Evolutionary conservation across 108 stramenopile genomes (phyloP), one percentile per base, ranked within the genome.

Genomic region (Nitzschia sp.): DNA sequence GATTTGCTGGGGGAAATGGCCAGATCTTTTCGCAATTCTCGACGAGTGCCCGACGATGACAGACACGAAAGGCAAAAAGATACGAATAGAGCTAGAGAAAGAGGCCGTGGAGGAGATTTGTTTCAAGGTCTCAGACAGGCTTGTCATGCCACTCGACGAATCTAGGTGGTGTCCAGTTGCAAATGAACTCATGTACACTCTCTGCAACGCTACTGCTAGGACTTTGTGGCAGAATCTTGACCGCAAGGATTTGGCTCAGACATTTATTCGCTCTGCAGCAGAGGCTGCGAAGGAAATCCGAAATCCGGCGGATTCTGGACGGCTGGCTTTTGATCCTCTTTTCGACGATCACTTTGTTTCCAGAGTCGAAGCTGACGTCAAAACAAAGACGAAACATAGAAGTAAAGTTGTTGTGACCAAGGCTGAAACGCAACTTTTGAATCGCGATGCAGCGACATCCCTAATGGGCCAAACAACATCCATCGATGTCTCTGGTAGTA

Each of bases 91-190:
- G 13, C 53, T 76, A 6, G 32, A 58, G 28, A 27, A 22, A 8
- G 83, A 84, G 52, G 31, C 53, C 3, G 58, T 71, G 1, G 79
- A 80, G 41, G 80, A 84, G 28, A 58, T 74, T 44, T 79, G 58
- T 45, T 80, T 72, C 29, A 17, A 30, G 8, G 41, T 78, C 21
- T 45, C 32, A 3, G 27, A 41, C 0, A 28, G 27, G 3, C 34
- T 80, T 34, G 26, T 38, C 6, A 53, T 46, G 32, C 83, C 83
- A 11, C 52, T 80, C 41, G 35, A 71, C 38, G 74, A 64, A 33
- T 19, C 61, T 2, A 22, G 78, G 21, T 84, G 79, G 79, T 84
- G 83, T 41, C 57, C 50, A 15, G 19, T 84, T 23, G 77, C 77
- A 16, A 26, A 27, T 16, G 46, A 74, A 13, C 48, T 84, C n/a